Evolutionary conservation across 768 basidiomycete species (phyloP).

Genomic region (Termitomyces sp.): DNA sequence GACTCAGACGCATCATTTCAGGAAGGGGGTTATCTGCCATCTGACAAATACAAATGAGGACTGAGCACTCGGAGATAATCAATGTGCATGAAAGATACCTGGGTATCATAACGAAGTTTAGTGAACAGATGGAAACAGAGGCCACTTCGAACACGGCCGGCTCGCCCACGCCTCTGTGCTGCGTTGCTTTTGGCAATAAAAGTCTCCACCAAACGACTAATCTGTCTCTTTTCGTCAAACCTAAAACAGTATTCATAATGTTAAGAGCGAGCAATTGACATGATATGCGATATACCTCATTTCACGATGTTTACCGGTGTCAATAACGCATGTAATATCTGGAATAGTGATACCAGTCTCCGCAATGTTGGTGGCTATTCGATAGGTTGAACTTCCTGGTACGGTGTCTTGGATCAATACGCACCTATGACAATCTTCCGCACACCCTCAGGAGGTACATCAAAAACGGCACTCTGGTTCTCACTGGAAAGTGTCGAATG

Average conservation of each 20-base stretch:
- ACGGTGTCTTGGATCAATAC: slow-evolving; percentile 12
- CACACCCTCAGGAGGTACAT: slow-evolving; percentile 72
- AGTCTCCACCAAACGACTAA: slow-evolving; percentile 87
- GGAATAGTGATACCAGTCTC: slow-evolving; percentile 99
- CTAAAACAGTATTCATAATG: slow-evolving; percentile 36
- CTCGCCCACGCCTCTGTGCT: slow-evolving; percentile 82
- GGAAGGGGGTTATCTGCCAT: slow-evolving; percentile 89
- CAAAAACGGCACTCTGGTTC: slow-evolving; percentile 87
- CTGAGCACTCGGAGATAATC: neutral
- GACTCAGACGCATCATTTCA: slow-evolving; percentile 91
- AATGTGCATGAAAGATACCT: slow-evolving; percentile 36
- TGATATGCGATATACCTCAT: slow-evolving; percentile 59
- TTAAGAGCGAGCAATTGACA: neutral
- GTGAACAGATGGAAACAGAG: slow-evolving; percentile 97
- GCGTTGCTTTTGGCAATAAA: slow-evolving; percentile 92
- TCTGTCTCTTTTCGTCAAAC: slow-evolving; percentile 96
- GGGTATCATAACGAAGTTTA: slow-evolving; percentile 76
- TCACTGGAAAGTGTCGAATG: slow-evolving; percentile 94
- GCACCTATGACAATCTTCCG: slow-evolving; percentile 94
- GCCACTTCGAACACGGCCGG: slow-evolving; percentile 87
- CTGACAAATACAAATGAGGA: slow-evolving; percentile 33
- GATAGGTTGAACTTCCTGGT: neutral
- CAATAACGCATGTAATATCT: slow-evolving; percentile 95
- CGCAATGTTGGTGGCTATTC: slow-evolving; percentile 82
- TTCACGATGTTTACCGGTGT: slow-evolving; percentile 90